Conservation (phyloP, 2,329 filamentous ascomycete genomes). For the Stagonosporopsis vannaccii region DNA sequence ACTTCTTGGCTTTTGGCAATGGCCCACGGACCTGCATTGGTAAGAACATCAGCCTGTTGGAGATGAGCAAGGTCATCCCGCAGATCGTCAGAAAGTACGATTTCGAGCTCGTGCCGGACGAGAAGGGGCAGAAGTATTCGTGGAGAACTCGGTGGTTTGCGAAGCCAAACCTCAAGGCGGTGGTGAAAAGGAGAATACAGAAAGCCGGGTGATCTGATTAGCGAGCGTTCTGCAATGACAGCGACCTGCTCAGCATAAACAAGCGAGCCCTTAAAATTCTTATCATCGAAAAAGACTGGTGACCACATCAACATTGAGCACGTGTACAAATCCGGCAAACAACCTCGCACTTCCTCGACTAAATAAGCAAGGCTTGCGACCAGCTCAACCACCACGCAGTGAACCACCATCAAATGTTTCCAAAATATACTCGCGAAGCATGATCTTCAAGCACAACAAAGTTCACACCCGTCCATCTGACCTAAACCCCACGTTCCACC, state of each 20-base stretch:
- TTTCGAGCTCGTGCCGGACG: constrained; percentile 17
- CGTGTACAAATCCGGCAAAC: background rate
- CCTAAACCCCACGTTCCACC: background rate
- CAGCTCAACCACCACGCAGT: background rate
- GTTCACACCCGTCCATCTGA: background rate
- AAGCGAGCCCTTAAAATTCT: no score
- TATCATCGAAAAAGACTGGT: background rate
- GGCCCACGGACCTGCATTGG: constrained; percentile 32
- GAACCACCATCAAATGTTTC: background rate
- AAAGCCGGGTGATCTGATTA: background rate
- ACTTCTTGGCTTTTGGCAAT: constrained; percentile 28
- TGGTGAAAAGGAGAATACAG: background rate
- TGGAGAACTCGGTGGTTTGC: constrained; percentile 19
- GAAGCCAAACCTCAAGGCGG: constrained; percentile 7
- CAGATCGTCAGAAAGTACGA: constrained; percentile 28
- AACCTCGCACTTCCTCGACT: constrained; percentile 13
- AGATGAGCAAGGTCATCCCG: constrained; percentile 32
- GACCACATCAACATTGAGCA: background rate
- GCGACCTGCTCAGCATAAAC: background rate
- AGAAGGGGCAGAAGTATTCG: constrained; percentile 1
- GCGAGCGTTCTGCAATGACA: background rate
- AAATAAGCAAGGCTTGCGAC: constrained; percentile 9
- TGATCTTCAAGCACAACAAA: background rate
- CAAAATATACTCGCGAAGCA: background rate
- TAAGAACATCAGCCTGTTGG: constrained; percentile 34